A percentile compares a stretch with the other conserved stretches of the same genome.
phyloP scores from a whole-genome alignment of 192 early-diverging fungal genomes.

The Coemansia sp. region DNA sequence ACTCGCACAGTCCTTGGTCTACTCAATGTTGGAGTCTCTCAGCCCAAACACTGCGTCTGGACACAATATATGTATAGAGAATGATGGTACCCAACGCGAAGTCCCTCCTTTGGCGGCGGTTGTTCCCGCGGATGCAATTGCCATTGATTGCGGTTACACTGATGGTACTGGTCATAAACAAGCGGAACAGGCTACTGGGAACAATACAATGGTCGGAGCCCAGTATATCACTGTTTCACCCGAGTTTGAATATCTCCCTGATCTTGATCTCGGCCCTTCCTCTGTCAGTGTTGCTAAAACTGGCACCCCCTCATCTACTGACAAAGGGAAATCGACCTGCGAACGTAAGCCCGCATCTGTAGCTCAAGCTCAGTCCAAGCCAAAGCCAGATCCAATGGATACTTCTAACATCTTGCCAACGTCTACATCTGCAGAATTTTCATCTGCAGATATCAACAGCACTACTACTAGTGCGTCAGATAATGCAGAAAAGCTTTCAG shows the following conservation, averaged over 20 bases:
- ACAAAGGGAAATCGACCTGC: not conserved
- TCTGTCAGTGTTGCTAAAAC: not conserved
- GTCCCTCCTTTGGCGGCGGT: not conserved
- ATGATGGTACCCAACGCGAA: not conserved
- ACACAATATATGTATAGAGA: conserved; percentile 11
- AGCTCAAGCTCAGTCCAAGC: not conserved
- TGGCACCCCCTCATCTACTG: not conserved
- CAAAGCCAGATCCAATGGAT: not conserved
- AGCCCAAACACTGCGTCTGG: not conserved
- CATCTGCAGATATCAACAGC: not conserved
- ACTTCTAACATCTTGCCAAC: not conserved
- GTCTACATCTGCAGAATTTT: not conserved
- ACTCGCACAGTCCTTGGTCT: conserved; percentile 36
- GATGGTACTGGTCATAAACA: not conserved
- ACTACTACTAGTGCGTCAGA: not conserved
- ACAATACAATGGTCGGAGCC: not conserved
- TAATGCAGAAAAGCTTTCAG: not conserved
- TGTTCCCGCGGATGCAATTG: conserved; percentile 25
- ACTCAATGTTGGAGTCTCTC: conserved; percentile 32
- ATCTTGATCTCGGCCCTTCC: conserved; percentile 9
- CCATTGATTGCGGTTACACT: conserved; percentile 20
- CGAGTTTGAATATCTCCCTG: conserved; percentile 19
- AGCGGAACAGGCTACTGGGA: not conserved
- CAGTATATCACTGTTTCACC: conserved; percentile 25
- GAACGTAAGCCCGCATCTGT: not conserved